phyloP scores from a whole-genome alignment of 371 early-diverging fungal genomes.

The Caulochytrium protostelioides region DNA sequence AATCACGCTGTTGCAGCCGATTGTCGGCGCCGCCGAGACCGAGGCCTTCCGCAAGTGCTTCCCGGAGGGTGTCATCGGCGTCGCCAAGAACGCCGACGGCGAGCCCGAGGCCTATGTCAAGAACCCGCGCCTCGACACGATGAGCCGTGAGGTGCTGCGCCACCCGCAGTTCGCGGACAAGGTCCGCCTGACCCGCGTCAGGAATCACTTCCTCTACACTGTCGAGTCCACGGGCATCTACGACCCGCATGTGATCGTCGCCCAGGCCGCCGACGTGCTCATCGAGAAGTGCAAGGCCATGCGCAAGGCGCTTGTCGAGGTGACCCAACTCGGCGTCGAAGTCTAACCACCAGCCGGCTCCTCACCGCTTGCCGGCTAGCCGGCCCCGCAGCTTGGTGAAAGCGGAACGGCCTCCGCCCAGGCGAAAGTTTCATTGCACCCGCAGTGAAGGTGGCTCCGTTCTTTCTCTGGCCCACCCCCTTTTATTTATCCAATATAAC shows the following conservation, averaged over 20 bases:
- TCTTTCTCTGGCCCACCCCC: too few species aligned
- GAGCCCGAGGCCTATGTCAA: constrained; percentile 57
- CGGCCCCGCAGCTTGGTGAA: too few species aligned
- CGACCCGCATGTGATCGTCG: constrained; percentile 53
- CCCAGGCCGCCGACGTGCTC: constrained; percentile 50
- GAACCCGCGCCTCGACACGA: constrained; percentile 85
- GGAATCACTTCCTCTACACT: constrained; percentile 90
- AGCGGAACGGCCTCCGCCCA: too few species aligned
- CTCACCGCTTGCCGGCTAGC: too few species aligned
- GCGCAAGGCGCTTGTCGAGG: constrained; percentile 8
- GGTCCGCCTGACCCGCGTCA: constrained; percentile 69
- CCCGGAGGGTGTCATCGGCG: constrained; percentile 68
- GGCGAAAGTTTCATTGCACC: too few species aligned
- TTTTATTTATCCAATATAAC: too few species aligned
- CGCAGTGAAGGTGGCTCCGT: too few species aligned
- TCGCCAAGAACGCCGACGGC: constrained; percentile 41
- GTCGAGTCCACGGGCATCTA: constrained; percentile 74
- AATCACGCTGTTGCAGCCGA: constrained; percentile 64
- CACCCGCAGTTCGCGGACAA: constrained; percentile 79
- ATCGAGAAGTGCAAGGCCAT: constrained; percentile 43
- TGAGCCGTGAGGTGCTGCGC: constrained; percentile 85
- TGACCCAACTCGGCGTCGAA: too few species aligned
- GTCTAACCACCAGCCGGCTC: too few species aligned
- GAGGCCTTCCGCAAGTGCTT: constrained; percentile 76
- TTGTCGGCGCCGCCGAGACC: constrained; percentile 70